Evolutionary conservation across 768 basidiomycete species (phyloP), one percentile per base, ranked within the genome.

Genomic region (Candolleomyces efflorescens): DNA sequence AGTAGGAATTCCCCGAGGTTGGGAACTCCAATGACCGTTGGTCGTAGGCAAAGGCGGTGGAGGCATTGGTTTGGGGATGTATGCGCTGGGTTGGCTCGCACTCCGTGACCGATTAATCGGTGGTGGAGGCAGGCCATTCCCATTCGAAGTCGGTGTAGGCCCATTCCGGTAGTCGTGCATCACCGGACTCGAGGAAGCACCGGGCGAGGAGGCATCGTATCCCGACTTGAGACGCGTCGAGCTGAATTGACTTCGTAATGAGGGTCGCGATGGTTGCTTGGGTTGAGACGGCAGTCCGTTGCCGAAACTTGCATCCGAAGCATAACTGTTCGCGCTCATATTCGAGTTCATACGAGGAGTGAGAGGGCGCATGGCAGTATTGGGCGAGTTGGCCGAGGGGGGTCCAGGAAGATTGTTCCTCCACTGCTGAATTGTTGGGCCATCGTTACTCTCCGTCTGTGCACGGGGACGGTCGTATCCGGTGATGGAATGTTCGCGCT

Each of bases 51-150:
- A 82, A 23, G 86, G 76, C 11, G 90, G 90, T 13, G 83, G 79
- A 12, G 80, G 80, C 10, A 73, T 75, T 15, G 74, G 66, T 60
- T 79, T 79, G 20, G 87, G 85, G 13, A 84, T 71, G 63, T 90
- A 91, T 24, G 84, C 83, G 43, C 72, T 83, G 1, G 90, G 90
- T 64, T 91, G 89, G 69, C 90, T 92, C n/a, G 83, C 83, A 64
- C 89, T 92, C 54, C 90, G 80, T 24, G 85, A 87, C 54, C 90
- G 83, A 62, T 63, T 82, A 44, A 74, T 67, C 9, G 78, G 71
- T 3, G 74, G 73, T 62, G 71, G 56, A 48, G 36, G 48, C 27
- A 53, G 56, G 15, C 58, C 56, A 55, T 65, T 69, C 53, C 62
- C 55, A 47, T 74, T 64, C 59, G 65, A 55, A 51, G 55, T 56